Evolutionary conservation across 2,329 filamentous ascomycete genomes (phyloP), one percentile per base, ranked within the genome.

Genomic region (Diaporthe citriasiana): DNA sequence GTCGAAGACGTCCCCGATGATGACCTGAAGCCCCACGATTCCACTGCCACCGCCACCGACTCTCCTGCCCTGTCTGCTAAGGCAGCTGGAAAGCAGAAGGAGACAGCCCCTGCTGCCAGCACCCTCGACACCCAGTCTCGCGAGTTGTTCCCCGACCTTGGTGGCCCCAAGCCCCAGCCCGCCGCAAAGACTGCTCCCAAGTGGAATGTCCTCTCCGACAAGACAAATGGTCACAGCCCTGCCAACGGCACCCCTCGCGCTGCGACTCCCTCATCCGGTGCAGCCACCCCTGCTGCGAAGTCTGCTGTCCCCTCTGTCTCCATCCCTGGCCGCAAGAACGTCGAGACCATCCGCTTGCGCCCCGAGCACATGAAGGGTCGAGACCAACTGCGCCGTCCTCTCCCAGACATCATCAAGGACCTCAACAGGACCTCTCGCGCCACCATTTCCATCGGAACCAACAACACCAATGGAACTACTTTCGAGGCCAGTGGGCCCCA

Each of bases 401-500:
- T 98, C 69, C 87, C 91, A 42, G 96, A 98, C 78, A 92, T 97
- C 77, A 87, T 98, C 80, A 94, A 94, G 82, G 95, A 98, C 77
- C 94, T 98, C 84, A 98, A 97, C 85, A 94, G 93, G 84, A 94
- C 93, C 81, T 97, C 94, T 75, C 95, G 96, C 82, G 95, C 95
- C 74, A 94, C 91, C 78, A 91, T 99, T 78, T 92, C 93, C 78
- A 93, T 95, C 88, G 90, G 90, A 74, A 89, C 90, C 74, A 91
- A 92, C n/a, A 89, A 92, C 76, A 92, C 90, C 76, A 94, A 93
- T 30, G 89, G 90, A 50, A 88, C 95, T 78, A 92, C 93, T 78
- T 97, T 99, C 81, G 94, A 96, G 82, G 95, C 95, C 63, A 93
- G 91, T 77, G 96, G 97, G 73, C 93, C 95, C 73, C 92, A 93